These are phyloP conservation scores for Chernovozyma sophiae-reginae DNA, from an alignment of 1,139 yeast genomes.

Conservation along the genomic window DNA sequence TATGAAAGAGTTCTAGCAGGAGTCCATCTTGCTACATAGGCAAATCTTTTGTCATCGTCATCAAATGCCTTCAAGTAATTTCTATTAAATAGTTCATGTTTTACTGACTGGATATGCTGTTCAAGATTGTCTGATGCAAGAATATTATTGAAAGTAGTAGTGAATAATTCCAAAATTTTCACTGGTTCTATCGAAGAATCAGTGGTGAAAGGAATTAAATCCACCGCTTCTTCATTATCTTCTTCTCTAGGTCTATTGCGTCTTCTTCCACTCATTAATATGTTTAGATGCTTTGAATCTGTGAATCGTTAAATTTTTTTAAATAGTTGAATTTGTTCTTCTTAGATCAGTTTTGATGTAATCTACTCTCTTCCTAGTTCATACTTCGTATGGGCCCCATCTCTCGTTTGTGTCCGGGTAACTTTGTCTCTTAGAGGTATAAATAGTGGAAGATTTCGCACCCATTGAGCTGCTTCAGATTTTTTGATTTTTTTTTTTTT, in stretches of 20 bases:
- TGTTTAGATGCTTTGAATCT: no score
- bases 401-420: slow-evolving; percentile 7
- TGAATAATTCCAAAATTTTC: slow-evolving; percentile 48
- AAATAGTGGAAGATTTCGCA: background rate
- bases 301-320: no score
- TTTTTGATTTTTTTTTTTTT: slow-evolving; percentile 9
- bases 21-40: slow-evolving; percentile 83
- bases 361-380: no score
- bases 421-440: slow-evolving; percentile 4
- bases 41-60: slow-evolving; percentile 58
- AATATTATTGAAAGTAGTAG: slow-evolving; percentile 41
- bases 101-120: slow-evolving; percentile 60
- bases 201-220: slow-evolving; percentile 29
- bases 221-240: slow-evolving; percentile 7
- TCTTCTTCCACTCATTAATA: slow-evolving; percentile 1
- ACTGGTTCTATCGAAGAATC: slow-evolving; percentile 26
- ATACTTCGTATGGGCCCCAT: background rate
- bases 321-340: no score
- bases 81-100: slow-evolving; percentile 63
- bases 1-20: slow-evolving; percentile 79
- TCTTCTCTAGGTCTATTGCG: background rate
- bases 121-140: slow-evolving; percentile 41
- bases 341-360: no score
- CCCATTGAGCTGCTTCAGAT: background rate
- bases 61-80: slow-evolving; percentile 69